Evolutionary conservation across 2,329 filamentous ascomycete species (phyloP), one percentile per base, ranked within the genome.

Genomic region (Septoria linicola): DNA sequence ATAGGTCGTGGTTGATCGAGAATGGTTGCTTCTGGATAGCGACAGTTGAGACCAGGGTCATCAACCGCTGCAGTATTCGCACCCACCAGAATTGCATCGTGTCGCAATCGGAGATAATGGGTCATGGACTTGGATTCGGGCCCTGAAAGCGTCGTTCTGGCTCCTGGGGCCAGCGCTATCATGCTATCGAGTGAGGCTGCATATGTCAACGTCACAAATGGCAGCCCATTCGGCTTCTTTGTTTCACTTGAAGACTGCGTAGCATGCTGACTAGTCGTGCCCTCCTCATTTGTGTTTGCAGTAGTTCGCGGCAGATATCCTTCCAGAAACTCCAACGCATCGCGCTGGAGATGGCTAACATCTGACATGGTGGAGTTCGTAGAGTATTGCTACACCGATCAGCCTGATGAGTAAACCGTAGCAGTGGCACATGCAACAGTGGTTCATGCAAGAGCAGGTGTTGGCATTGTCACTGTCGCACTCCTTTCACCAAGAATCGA

Each of bases 101-200:
- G 90, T 13, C 79, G 80, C 10, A 85, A 84, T 63, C 92, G 88
- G 21, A 97, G 80, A 67, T 87, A 89, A 70, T 97, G 92, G 0
- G 92, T 96, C 89, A 97, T 95, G 46, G 88, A 81, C 70, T 96
- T 96, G 31, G 89, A 89, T 57, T 84, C 78, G 0, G 86, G 81
- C 3, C 91, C 91, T 1, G 92, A 97, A 11, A 97, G 80, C 0
- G 80, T 76, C 2, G 92, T 97, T 59, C 87, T 87, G n/a, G 83
- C 77, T 11, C 90, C 90, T 14, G 55, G 89, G 0, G 84, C 78
- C 21, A 92, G 78, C 1, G 90, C 82, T 43, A 95, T 78, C 47
- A 84, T 81, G 34, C 87, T 85, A 73, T 97, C 92, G 60, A 99
- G 84, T 3, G 91, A 96, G 5, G 85, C 87, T 17, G 93, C 92